A percentile compares a stretch with the other conserved stretches of the same genome.
Conservation (phyloP, 1,284 basidiomycete genomes). For the Thecaphora thlaspeos region DNA sequence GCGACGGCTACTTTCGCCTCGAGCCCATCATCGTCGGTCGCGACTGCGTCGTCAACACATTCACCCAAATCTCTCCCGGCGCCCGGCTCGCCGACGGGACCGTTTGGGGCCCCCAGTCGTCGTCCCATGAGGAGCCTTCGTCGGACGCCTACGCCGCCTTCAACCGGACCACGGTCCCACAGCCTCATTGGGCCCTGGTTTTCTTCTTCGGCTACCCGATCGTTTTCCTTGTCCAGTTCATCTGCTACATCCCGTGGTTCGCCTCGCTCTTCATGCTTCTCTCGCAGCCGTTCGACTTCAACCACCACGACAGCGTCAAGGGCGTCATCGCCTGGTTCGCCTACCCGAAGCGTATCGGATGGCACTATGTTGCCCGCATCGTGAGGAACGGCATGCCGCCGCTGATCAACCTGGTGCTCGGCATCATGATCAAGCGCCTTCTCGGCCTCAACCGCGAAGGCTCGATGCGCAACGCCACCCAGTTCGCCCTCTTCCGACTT, state of each 20-base stretch:
- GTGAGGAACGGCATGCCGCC: constrained; percentile 56
- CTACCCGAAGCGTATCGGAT: constrained; percentile 54
- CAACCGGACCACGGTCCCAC: constrained; percentile 50
- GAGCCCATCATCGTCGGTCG: constrained; percentile 57
- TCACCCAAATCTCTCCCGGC: constrained; percentile 57
- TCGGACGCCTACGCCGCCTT: constrained; percentile 56
- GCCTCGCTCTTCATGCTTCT: constrained; percentile 57
- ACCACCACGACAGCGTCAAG: constrained; percentile 55
- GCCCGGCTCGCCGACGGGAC: constrained; percentile 56
- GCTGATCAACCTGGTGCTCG: constrained; percentile 52
- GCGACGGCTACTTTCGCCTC: constrained; percentile 56
- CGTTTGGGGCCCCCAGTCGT: constrained; percentile 57
- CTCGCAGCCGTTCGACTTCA: constrained; percentile 54
- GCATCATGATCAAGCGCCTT: constrained; percentile 52
- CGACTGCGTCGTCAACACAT: constrained; percentile 58
- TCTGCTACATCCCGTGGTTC: constrained; percentile 56
- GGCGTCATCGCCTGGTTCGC: constrained; percentile 57
- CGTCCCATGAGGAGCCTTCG: constrained; percentile 55
- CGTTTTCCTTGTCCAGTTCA: constrained; percentile 42
- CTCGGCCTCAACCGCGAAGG: constrained; percentile 56
- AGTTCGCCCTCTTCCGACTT: constrained; percentile 54
- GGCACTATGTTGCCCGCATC: constrained; percentile 56
- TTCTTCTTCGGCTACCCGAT: constrained; percentile 52
- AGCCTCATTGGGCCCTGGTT: constrained; percentile 49
- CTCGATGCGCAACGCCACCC: constrained; percentile 57